A percentile compares a stretch with the other conserved stretches of the same genome.
Evolutionary conservation across 2,329 filamentous ascomycete genomes (phyloP).

Genomic region (Fusarium sp.): DNA sequence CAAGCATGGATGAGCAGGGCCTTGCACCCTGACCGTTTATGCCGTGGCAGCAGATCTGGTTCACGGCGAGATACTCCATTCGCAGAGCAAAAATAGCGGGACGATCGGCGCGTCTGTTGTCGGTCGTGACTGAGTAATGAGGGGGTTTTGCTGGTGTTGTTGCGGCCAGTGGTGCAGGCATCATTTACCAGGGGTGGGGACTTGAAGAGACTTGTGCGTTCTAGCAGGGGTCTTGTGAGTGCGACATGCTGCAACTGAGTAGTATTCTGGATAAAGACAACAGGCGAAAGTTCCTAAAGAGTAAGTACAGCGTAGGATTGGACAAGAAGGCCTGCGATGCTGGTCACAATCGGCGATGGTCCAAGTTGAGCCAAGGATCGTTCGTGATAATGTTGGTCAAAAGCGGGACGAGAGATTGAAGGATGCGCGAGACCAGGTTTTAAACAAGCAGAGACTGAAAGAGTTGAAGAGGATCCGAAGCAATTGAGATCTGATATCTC

Average conservation of each 20-base stretch:
- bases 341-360: constrained; percentile 24
- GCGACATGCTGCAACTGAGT: background rate
- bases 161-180: constrained; percentile 7
- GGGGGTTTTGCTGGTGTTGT: constrained; percentile 16
- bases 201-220: constrained; percentile 9
- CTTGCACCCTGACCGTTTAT: constrained; percentile 20
- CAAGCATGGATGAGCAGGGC: constrained; percentile 34
- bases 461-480: constrained; percentile 6
- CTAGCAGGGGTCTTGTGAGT: constrained; percentile 14
- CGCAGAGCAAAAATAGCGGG: constrained; percentile 13
- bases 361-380: constrained; percentile 22
- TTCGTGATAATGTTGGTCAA: constrained; percentile 26
- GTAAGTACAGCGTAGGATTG: constrained; percentile 18
- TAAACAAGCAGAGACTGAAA: constrained; percentile 29
- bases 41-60: constrained; percentile 34
- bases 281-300: constrained; percentile 9
- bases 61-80: constrained; percentile 32
- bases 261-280: constrained; percentile 4
- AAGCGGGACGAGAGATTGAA: constrained; percentile 39
- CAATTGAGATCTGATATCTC: background rate
- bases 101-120: constrained; percentile 31
- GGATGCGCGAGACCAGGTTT: background rate
- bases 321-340: background rate
- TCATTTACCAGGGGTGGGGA: constrained; percentile 21
- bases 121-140: constrained; percentile 22